Conservation (phyloP, 345 rosid species). For the Populus tremula region DNA sequence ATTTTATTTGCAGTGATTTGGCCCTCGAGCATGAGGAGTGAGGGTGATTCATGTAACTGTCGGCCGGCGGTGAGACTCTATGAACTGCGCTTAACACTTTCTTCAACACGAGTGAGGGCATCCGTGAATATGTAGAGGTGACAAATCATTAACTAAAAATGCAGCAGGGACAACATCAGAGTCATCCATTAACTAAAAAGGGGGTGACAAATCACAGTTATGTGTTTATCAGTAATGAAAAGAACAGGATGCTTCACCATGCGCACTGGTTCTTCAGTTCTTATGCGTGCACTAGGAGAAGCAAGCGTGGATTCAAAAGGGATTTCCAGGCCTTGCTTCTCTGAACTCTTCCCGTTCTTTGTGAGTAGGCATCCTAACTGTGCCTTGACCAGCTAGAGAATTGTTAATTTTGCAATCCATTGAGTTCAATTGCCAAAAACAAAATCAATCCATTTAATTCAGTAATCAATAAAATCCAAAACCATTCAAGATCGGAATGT, state of each 20-base stretch:
- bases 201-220: too few species aligned
- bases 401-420: constrained; percentile 78
- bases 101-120: constrained; percentile 74
- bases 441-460: not conserved
- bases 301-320: constrained; percentile 89
- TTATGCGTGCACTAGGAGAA: constrained; percentile 74
- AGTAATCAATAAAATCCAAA: not conserved
- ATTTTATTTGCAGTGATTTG: not conserved
- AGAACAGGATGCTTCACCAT: constrained; percentile 42
- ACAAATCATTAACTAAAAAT: too few species aligned
- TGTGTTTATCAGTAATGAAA: not conserved
- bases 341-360: constrained; percentile 86
- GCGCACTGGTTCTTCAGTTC: constrained; percentile 67
- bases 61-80: not conserved
- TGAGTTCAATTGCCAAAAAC: constrained; percentile 12
- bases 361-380: constrained; percentile 64
- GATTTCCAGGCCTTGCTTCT: constrained; percentile 90
- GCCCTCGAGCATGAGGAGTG: not conserved
- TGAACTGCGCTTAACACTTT: constrained; percentile 36
- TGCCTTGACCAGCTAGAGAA: constrained; percentile 82
- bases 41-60: not conserved
- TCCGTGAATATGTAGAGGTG: constrained; percentile 32
- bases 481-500: not conserved
- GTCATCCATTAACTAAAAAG: too few species aligned
- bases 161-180: too few species aligned